Evolutionary conservation across 805 yeast species (phyloP).

Genomic region (Cyberlindnera bimundalis): DNA sequence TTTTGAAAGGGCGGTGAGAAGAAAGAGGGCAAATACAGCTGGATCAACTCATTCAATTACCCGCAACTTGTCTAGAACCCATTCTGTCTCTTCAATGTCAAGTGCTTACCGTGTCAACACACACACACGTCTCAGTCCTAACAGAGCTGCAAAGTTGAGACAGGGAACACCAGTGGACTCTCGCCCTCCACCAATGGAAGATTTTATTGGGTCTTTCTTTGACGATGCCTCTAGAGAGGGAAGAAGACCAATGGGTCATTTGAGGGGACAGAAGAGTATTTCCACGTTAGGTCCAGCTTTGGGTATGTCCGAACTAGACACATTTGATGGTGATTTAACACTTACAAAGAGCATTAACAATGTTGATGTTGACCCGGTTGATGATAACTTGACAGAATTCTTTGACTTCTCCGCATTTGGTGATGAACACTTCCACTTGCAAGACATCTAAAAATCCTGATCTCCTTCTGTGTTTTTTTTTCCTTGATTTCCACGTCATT

Average conservation of each 20-base stretch:
- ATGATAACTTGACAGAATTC: constrained; percentile 18
- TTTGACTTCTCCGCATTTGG: constrained; percentile 27
- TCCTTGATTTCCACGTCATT: background rate
- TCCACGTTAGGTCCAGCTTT: constrained; percentile 25
- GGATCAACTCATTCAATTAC: constrained; percentile 19
- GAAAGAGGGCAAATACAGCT: constrained; percentile 28
- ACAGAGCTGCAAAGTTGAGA: constrained; percentile 19
- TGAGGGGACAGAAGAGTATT: constrained; percentile 18
- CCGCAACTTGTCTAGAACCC: constrained; percentile 20
- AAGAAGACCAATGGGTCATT: constrained; percentile 13
- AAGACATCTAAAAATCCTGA: background rate
- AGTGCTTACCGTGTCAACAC: constrained; percentile 10
- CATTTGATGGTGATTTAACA: constrained; percentile 8
- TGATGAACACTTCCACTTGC: constrained; percentile 14
- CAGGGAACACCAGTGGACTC: constrained; percentile 23
- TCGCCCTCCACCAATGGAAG: constrained; percentile 11
- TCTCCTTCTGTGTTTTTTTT: too few species aligned
- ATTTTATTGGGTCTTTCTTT: constrained; percentile 19
- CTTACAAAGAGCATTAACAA: constrained; percentile 2
- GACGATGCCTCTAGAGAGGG: constrained; percentile 18
- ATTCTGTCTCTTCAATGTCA: constrained; percentile 24
- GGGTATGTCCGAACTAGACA: constrained; percentile 10
- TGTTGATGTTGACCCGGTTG: constrained; percentile 7
- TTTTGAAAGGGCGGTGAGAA: constrained; percentile 24
- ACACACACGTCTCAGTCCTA: constrained; percentile 23